Percentiles rank a stretch among this genome's conserved stretches.
These are phyloP conservation scores for Corynascus novoguineensis DNA, from an alignment of 495 filamentous ascomycete genomes.

Conservation along the genomic window DNA sequence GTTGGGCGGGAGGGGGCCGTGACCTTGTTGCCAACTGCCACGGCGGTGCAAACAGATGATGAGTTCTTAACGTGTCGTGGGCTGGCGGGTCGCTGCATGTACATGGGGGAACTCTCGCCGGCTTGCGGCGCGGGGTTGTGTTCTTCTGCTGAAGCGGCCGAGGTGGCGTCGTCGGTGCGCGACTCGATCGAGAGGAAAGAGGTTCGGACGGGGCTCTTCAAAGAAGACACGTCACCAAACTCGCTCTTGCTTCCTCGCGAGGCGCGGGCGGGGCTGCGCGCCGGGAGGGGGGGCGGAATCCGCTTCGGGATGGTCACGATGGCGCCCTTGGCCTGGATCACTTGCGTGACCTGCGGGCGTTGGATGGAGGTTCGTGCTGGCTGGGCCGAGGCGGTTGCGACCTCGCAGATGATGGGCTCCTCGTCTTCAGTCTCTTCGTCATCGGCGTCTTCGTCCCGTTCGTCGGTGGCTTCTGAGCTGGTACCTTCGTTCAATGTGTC, in stretches of 20 bases:
- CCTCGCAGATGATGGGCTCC: conserved; percentile 49
- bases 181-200: conserved; percentile 27
- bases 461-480: conserved; percentile 15
- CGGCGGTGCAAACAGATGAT: conserved; percentile 29
- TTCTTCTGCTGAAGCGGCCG: conserved; percentile 16
- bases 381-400: conserved; percentile 44
- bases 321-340: conserved; percentile 49
- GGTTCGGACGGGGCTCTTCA: conserved; percentile 30
- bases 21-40: conserved; percentile 13
- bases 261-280: conserved; percentile 50
- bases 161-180: conserved; percentile 4
- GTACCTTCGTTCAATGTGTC: background rate
- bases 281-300: conserved; percentile 58
- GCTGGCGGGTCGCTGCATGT: conserved; percentile 8
- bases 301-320: conserved; percentile 70
- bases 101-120: background rate
- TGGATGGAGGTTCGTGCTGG: conserved; percentile 48
- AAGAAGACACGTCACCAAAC: conserved; percentile 26
- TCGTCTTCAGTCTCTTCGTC: conserved; percentile 44
- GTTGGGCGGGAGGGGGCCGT: background rate
- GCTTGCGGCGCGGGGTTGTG: conserved; percentile 6
- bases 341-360: conserved; percentile 37
- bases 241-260: conserved; percentile 39
- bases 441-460: conserved; percentile 35
- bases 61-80: conserved; percentile 28